These are phyloP conservation scores for Ophiocordyceps camponoti-saundersi DNA, from an alignment of 2,329 filamentous ascomycete genomes.

Conservation along the genomic window DNA sequence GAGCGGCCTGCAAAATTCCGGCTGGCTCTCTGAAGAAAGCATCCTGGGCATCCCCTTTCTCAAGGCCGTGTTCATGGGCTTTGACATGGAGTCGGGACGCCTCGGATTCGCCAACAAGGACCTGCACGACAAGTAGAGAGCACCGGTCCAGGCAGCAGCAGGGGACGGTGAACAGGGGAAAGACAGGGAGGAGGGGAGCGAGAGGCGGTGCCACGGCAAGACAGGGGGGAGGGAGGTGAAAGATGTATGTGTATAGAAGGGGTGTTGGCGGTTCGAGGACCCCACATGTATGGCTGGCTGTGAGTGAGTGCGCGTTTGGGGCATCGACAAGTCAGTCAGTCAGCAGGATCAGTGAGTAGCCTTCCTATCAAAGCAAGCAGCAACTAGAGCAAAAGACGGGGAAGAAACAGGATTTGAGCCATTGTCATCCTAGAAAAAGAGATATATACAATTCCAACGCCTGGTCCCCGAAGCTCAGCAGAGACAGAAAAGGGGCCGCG, in stretches of 20 bases:
- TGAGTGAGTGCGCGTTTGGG: too few relatives aligned
- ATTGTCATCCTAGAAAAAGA: conserved; percentile 6
- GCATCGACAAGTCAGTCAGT: too few relatives aligned
- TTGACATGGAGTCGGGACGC: conserved; percentile 32
- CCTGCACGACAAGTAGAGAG: conserved; percentile 9
- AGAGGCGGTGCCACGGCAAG: too few relatives aligned
- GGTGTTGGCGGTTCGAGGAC: too few relatives aligned
- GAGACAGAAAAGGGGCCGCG: not conserved
- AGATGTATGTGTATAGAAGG: too few relatives aligned
- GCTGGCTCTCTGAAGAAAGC: conserved; percentile 24
- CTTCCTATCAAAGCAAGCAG: too few relatives aligned
- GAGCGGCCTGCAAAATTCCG: conserved; percentile 53
- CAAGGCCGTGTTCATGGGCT: conserved; percentile 61
- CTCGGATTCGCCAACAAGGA: conserved; percentile 28
- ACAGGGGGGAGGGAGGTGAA: too few relatives aligned
- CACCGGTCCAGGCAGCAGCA: too few relatives aligned
- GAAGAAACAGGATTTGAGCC: conserved; percentile 1
- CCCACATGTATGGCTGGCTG: too few relatives aligned
- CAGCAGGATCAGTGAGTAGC: too few relatives aligned
- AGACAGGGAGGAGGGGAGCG: too few relatives aligned
- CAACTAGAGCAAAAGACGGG: not conserved
- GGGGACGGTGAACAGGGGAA: too few relatives aligned
- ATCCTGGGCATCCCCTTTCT: conserved; percentile 70
- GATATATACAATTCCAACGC: conserved; percentile 7
- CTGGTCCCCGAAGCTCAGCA: not conserved